Evolutionary conservation across 345 rosid genomes (phyloP).

Genomic region (Turnera subulata): DNA sequence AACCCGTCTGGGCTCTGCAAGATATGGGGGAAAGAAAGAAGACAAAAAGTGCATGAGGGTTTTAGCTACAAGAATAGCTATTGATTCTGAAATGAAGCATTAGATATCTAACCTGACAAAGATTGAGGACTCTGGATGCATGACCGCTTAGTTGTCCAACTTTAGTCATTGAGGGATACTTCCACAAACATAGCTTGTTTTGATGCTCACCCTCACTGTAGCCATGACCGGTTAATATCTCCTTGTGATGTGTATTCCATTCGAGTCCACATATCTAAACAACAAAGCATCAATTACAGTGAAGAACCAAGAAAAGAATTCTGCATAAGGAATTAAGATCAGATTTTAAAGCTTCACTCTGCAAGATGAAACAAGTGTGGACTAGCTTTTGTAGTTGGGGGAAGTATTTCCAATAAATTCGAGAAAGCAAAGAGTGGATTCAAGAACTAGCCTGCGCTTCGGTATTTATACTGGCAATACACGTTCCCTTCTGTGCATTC

Average conservation of each 20-base stretch:
- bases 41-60: neutral
- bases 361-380: too few relatives aligned
- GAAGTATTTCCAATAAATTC: too few relatives aligned
- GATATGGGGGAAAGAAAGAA: neutral
- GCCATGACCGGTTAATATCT: slow-evolving; percentile 54
- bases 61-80: neutral
- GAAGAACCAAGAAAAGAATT: neutral
- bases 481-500: slow-evolving; percentile 35
- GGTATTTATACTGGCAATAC: slow-evolving; percentile 31
- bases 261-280: slow-evolving; percentile 48
- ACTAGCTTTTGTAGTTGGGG: too few relatives aligned
- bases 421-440: too few relatives aligned
- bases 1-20: slow-evolving; percentile 53
- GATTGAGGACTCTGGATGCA: slow-evolving; percentile 35
- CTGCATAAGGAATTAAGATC: neutral
- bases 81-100: neutral
- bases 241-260: slow-evolving; percentile 60
- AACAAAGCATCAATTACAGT: neutral
- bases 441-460: slow-evolving; percentile 40
- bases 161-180: slow-evolving; percentile 46
- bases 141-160: slow-evolving; percentile 28
- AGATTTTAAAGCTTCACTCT: too few relatives aligned
- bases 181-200: slow-evolving; percentile 44
- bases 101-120: slow-evolving; percentile 38
- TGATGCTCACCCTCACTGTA: slow-evolving; percentile 19